Percentiles rank a stretch among this genome's conserved stretches.
These are phyloP conservation scores for Ocimum tenuiflorum DNA, from an alignment of 257 asterid genomes.

Conservation along the genomic window DNA sequence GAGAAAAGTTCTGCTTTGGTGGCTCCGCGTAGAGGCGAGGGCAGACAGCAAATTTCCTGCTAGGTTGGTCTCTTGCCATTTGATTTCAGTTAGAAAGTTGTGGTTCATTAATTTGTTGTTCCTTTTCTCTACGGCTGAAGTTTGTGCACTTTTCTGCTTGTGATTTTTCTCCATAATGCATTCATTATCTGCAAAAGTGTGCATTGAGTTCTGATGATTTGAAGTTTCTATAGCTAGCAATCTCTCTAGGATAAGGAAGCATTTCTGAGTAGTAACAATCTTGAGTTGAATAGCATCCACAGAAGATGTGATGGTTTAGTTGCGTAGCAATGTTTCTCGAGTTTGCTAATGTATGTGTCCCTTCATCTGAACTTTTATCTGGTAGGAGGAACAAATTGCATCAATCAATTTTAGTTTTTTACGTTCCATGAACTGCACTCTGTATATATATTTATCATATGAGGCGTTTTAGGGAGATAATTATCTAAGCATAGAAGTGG, in stretches of 20 bases:
- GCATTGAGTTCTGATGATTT: neutral
- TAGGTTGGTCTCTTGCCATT: constrained; percentile 49
- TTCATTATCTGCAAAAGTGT: neutral
- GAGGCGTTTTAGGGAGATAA: neutral
- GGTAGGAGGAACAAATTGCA: neutral
- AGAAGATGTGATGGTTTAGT: neutral
- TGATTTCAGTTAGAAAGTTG: constrained; percentile 4
- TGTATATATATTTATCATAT: constrained; percentile 3
- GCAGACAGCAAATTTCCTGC: no score
- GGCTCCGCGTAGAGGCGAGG: no score
- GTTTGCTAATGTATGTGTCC: neutral
- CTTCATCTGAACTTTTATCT: neutral
- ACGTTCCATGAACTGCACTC: neutral
- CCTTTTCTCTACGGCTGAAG: neutral
- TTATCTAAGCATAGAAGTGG: neutral
- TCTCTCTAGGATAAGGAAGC: neutral
- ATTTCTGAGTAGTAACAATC: neutral
- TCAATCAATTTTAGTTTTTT: neutral
- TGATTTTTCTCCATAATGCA: neutral
- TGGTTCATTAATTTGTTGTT: no score
- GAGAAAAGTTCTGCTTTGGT: no score
- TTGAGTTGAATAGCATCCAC: neutral
- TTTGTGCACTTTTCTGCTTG: neutral
- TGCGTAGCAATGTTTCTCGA: neutral
- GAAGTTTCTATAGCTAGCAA: neutral